Conservation (phyloP, 2,329 filamentous ascomycete genomes). For the Pseudovirgaria hyperparasitica region DNA sequence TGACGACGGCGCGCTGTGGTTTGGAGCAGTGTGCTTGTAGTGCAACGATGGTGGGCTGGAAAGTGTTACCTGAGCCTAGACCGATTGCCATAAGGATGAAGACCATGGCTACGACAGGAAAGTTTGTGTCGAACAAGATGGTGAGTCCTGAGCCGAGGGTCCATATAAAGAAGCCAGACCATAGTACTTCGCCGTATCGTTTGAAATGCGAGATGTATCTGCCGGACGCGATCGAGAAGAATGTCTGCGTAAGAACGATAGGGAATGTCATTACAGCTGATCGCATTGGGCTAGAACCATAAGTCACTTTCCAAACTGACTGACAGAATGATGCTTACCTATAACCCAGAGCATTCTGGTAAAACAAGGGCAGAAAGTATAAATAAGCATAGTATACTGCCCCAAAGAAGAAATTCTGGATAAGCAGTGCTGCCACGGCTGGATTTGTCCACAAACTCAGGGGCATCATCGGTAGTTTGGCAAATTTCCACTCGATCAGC, state of each 20-base stretch:
- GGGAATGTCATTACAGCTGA: conserved; percentile 40
- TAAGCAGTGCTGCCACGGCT: conserved; percentile 37
- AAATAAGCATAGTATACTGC: conserved; percentile 44
- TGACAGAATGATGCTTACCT: too few relatives aligned
- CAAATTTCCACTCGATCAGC: conserved; percentile 43
- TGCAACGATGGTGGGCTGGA: conserved; percentile 42
- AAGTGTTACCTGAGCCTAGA: conserved; percentile 33
- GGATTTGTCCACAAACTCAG: conserved; percentile 4
- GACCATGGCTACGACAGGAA: conserved; percentile 33
- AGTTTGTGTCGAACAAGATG: conserved; percentile 32
- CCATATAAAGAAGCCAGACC: conserved; percentile 32
- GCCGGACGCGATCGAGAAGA: conserved; percentile 35
- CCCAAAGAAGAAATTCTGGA: conserved; percentile 47
- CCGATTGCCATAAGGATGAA: conserved; percentile 37
- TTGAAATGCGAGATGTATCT: conserved; percentile 43
- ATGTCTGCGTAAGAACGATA: conserved; percentile 36
- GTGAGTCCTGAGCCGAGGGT: conserved; percentile 41
- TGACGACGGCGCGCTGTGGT: conserved; percentile 46
- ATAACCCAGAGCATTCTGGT: conserved; percentile 47
- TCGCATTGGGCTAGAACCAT: conserved; percentile 27
- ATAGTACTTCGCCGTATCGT: conserved; percentile 46
- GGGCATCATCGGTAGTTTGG: conserved; percentile 45
- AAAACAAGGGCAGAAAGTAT: conserved; percentile 49
- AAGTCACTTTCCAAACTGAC: too few relatives aligned
- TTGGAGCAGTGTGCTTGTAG: conserved; percentile 37